Evolutionary conservation across 2,329 filamentous ascomycete genomes (phyloP).

Genomic region (Paecilomyces formosus): DNA sequence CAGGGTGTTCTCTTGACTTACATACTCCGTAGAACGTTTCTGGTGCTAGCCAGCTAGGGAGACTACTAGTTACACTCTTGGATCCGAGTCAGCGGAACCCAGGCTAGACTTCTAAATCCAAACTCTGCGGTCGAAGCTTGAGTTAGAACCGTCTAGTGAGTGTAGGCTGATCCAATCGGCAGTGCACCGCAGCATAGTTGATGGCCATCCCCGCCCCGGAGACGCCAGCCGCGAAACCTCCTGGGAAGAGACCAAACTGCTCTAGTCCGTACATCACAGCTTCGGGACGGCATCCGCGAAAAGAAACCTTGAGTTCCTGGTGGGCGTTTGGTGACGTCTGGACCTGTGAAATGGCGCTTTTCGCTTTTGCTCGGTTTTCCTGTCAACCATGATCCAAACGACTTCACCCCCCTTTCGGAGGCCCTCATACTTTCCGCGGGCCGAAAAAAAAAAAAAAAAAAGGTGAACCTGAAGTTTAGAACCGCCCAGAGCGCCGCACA

Average conservation of each 20-base stretch:
- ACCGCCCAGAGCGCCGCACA: not conserved
- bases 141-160: constrained; percentile 4
- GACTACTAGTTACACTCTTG: not conserved
- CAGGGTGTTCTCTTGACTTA: not conserved
- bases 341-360: not conserved
- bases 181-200: not conserved
- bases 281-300: not conserved
- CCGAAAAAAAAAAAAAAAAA: not conserved
- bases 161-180: constrained; percentile 7
- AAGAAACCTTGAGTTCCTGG: not conserved
- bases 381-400: not conserved
- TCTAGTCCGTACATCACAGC: not conserved
- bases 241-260: not conserved
- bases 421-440: not conserved
- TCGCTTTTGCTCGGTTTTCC: not conserved
- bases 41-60: not conserved
- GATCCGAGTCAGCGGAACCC: not conserved
- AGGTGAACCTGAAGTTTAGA: not conserved
- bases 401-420: not conserved
- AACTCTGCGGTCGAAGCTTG: not conserved
- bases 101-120: not conserved
- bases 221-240: not conserved
- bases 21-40: not conserved
- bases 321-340: not conserved
- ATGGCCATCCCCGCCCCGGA: not conserved